These are phyloP conservation scores for Plicaturopsis crispa DNA, from an alignment of 768 basidiomycete species.

Conservation along the genomic window DNA sequence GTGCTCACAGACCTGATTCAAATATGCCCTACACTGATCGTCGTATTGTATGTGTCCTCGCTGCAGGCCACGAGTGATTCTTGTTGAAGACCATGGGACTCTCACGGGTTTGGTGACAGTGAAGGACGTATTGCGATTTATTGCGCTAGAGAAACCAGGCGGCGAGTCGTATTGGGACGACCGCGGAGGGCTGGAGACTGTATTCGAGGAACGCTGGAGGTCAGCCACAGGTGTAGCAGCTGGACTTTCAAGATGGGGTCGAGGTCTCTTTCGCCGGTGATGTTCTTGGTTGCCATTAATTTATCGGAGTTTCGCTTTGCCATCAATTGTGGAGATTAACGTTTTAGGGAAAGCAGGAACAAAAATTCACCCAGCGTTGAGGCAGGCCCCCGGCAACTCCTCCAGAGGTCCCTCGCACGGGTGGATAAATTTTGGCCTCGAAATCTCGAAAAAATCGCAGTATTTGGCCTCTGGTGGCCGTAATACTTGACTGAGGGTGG, in stretches of 20 bases:
- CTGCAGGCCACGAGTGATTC: conserved; percentile 85
- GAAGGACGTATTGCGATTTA: conserved; percentile 92
- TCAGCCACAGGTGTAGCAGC: conserved; percentile 35
- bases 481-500: too few relatives aligned
- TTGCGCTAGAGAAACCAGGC: conserved; percentile 49
- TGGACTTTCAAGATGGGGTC: conserved; percentile 20
- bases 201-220: conserved; percentile 55
- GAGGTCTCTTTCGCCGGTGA: conserved; percentile 15
- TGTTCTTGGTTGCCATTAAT: neutral
- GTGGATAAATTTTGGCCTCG: too few relatives aligned
- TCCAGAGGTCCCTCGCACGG: too few relatives aligned
- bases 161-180: conserved; percentile 52
- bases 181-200: conserved; percentile 55
- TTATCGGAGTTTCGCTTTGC: neutral
- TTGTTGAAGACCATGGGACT: conserved; percentile 81
- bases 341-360: too few relatives aligned
- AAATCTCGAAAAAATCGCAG: too few relatives aligned
- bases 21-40: conserved; percentile 5
- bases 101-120: conserved; percentile 88
- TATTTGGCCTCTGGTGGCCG: too few relatives aligned
- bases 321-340: neutral
- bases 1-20: conserved; percentile 20
- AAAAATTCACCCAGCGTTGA: too few relatives aligned
- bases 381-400: too few relatives aligned
- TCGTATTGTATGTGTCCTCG: neutral